A percentile compares a stretch with the other conserved stretches of the same genome.
Conservation (phyloP, 2,329 filamentous ascomycete species). For the Juglanconis oblonga region DNA sequence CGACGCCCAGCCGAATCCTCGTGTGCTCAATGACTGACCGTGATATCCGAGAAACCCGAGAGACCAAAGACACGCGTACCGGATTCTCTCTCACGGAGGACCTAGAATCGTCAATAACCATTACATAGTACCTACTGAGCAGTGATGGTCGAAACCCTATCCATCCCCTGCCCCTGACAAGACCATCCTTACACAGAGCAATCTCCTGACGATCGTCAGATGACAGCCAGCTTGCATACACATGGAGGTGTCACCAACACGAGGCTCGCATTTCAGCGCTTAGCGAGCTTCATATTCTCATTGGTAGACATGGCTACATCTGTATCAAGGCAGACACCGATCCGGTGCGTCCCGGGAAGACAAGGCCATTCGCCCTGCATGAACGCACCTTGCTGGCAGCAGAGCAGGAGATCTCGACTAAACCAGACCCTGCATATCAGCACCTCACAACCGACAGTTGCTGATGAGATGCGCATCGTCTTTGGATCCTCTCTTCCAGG, state of each 20-base stretch:
- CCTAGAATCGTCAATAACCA: neutral
- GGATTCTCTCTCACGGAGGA: neutral
- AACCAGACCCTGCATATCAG: neutral
- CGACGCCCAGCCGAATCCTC: neutral
- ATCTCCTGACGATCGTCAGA: constrained; percentile 19
- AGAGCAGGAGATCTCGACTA: neutral
- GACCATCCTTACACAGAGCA: neutral
- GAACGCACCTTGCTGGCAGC: neutral
- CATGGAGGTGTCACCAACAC: neutral
- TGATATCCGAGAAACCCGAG: neutral
- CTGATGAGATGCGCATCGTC: no score
- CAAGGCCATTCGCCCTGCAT: neutral
- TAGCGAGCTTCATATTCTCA: constrained; percentile 16
- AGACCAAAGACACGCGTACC: neutral
- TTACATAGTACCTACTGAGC: neutral
- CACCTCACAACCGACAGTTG: no score
- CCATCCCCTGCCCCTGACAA: neutral
- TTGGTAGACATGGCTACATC: constrained; percentile 7
- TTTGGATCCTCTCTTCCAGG: neutral
- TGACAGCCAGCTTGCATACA: neutral
- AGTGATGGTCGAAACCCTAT: neutral
- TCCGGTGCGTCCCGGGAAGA: neutral
- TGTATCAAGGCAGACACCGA: neutral
- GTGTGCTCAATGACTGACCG: neutral
- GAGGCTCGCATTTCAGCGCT: constrained; percentile 13